Evolutionary conservation across 176 grass and related monocot species (phyloP).

Genomic region (Metroxylon sagu): DNA sequence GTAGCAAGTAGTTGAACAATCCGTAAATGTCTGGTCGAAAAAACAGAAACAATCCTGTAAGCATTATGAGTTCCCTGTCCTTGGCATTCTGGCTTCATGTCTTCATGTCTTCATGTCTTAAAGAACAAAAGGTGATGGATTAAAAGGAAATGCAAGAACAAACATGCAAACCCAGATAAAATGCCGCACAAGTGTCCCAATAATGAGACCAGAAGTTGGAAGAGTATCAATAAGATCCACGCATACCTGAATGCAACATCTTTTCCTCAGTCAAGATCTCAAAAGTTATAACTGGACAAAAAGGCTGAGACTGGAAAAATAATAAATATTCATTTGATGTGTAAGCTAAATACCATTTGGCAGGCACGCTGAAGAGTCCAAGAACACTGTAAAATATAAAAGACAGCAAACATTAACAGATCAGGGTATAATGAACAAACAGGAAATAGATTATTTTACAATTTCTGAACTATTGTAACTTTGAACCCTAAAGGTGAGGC

Average conservation of each 20-base stretch:
- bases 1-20: conserved; percentile 79
- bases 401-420: conserved; percentile 9
- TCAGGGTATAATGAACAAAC: no score
- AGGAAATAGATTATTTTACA: no score
- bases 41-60: conserved; percentile 10
- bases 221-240: conserved; percentile 88
- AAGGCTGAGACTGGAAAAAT: neutral
- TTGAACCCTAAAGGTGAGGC: no score
- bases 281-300: no score
- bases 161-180: conserved; percentile 97
- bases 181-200: conserved; percentile 93
- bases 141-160: conserved; percentile 38
- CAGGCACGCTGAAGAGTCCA: conserved; percentile 95
- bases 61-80: no score
- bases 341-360: conserved; percentile 56
- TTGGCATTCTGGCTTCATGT: no score
- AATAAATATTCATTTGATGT: conserved; percentile 10
- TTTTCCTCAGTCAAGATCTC: no score
- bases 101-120: no score
- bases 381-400: conserved; percentile 60
- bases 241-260: conserved; percentile 55
- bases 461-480: no score
- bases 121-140: neutral
- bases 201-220: conserved; percentile 89
- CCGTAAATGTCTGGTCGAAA: conserved; percentile 59